Base-by-base conservation (phyloP, 495 filamentous ascomycete genomes). In the Hypomontagnella monticulosa region DNA sequence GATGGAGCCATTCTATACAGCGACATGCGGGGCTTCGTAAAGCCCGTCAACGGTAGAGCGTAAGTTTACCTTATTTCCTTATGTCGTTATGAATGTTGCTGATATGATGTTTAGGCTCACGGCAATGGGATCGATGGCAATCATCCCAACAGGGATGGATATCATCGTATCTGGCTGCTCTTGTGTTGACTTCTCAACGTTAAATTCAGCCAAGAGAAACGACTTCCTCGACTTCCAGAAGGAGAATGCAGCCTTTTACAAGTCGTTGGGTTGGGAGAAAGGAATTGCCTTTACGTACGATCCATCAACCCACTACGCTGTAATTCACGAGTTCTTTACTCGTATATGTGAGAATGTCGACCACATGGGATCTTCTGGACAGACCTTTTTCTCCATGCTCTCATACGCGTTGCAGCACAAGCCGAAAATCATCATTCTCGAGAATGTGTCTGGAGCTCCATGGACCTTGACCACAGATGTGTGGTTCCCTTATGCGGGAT, bases 141-240 rank as follows among this genome's bases (percentile, higher is more conserved):
- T 72, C 6, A 83, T 96, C 3, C 91, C 91, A 1, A 71, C 73
- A 0, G 71, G 85, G 4, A 70, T 85, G 14, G 91, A 95, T 65
- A 72, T 96, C 18, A 75, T 96, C 6, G 80, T 95, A 42, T 88
- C 88, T 8, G 92, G 92, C 0, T 91, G 88, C 57, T 87, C 89
- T 4, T 96, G 92, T 66, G 88, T 92, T 9, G 92, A 96, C 70
- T 92, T 89, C 56, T 89, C 87, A 0, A 54, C 57, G 4, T 71
- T 88, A 18, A 90, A 89, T 66, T 79, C 60, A 2, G 4, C 66
- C 5, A 64, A 75, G 9, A 75, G 71, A 18, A 80, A 81, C 1
- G 67, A 64, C 4, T 51, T 37, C 15, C 5, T 46, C 11, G 1
- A 53, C 0, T 34, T 65, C 9, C 6, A 41, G 11, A 42, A 55